Base-by-base conservation (phyloP, 257 asterid genomes). In the Penstemon newberryi region DNA sequence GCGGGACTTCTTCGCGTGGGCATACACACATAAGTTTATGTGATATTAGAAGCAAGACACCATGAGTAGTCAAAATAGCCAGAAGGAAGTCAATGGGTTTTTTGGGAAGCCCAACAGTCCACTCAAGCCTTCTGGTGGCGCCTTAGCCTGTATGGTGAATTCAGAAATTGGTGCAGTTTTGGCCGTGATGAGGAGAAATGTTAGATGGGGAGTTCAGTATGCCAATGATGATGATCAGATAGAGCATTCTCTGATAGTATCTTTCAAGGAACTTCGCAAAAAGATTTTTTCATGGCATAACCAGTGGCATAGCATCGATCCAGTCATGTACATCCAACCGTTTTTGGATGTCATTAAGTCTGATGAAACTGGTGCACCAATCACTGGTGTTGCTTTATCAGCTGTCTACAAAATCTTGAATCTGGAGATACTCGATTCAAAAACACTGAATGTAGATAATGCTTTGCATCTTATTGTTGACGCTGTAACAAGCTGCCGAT, bases 101-200 rank as follows among this genome's bases (percentile, higher is more conserved):
- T 71, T 60, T 25, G 82, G 76, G 74, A 86, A 76, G 42, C 81
- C 90, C 74, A 74, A 60, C 36, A 33, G 65, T 75, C 47, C 74
- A 56, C 40, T 49, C 72, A 89, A 75, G 86, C 84, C 86, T 59
- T 82, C 96, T 46, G 84, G 85, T 43, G 89, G 85, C 61, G 86
- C 98, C 75, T 79, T 90, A 70, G 96, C 96, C 63, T 93, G 97
- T 57, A 87, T 87, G 82, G 81, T 93, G 74, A 90, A 84, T 80
- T 88, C 99, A 67, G 99, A 93, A 81, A 90, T 93, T 53, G 97
- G 96, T 69, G 96, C 96, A 3, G 99, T 93, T 78, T 84, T 90
- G 88, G 94, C 99, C 60, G 99, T 93, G 69, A 93, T 93, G 97
- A 87, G 97, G 87, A 85, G 99, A 81, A 93, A 93, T 72, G 99